Percentiles rank a stretch among this genome's conserved stretches.
These are phyloP conservation scores for Hibiscus mutabilis DNA, from an alignment of 345 rosid species.

Conservation along the genomic window DNA sequence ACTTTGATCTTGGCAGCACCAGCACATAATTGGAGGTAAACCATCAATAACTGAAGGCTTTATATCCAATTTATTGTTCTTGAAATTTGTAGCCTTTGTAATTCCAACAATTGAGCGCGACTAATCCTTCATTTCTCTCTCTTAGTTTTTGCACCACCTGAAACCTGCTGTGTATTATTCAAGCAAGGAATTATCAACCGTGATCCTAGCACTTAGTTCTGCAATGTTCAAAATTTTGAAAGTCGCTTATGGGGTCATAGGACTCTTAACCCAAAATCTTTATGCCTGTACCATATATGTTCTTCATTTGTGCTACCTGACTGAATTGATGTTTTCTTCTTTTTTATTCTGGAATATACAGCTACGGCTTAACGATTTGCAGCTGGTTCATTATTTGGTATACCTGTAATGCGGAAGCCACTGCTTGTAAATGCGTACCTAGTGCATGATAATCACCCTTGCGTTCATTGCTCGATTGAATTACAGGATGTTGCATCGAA, in stretches of 20 bases:
- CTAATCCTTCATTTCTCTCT: background rate
- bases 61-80: conserved; percentile 46
- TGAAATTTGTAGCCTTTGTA: no score
- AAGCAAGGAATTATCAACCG: background rate
- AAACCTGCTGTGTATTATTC: background rate
- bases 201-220: background rate
- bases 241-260: background rate
- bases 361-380: background rate
- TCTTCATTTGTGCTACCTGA: background rate
- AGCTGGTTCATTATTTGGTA: background rate
- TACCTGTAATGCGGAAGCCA: background rate
- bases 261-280: background rate
- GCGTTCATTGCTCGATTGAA: background rate
- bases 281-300: background rate
- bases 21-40: conserved; percentile 42
- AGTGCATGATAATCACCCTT: background rate
- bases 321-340: background rate
- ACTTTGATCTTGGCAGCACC: conserved; percentile 90
- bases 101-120: conserved; percentile 64
- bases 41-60: background rate
- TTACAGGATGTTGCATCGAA: background rate
- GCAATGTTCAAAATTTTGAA: background rate
- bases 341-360: background rate
- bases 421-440: background rate
- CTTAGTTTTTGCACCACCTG: background rate